Conservation (phyloP, 139 green algal species). For the Chlamydomonas sp. region DNA sequence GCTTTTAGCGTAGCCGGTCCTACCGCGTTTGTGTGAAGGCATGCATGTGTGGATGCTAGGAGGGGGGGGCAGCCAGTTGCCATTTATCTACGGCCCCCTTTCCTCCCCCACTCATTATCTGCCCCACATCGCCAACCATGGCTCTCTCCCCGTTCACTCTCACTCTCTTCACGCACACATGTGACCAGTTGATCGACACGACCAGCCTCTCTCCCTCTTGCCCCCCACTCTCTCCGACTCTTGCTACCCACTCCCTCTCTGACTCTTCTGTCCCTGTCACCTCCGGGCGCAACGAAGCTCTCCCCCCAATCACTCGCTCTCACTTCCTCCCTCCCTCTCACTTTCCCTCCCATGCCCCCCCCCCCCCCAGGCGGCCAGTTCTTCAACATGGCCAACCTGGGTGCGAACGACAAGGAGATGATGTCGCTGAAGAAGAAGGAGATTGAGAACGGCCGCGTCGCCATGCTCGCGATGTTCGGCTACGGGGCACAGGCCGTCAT, state of each 20-base stretch:
- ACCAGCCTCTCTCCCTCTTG: too few species aligned
- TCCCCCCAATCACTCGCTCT: too few species aligned
- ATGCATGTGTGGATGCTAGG: too few species aligned
- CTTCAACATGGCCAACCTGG: slow-evolving; percentile 94
- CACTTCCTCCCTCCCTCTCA: neutral
- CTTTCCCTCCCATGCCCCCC: neutral
- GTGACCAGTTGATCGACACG: too few species aligned
- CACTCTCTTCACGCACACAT: too few species aligned
- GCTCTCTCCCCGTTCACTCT: neutral
- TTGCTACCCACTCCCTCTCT: too few species aligned
- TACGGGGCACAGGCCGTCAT: slow-evolving; percentile 62
- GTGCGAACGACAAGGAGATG: slow-evolving; percentile 65
- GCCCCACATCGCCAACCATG: neutral
- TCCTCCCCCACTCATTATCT: neutral
- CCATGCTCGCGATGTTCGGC: slow-evolving; percentile 67
- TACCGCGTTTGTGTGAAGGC: neutral
- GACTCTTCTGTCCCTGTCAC: too few species aligned
- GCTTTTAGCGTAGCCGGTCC: neutral
- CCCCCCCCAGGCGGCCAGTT: slow-evolving; percentile 66
- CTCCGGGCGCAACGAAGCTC: too few species aligned
- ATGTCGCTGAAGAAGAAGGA: slow-evolving; percentile 89
- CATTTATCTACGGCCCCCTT: too few species aligned
- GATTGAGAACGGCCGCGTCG: slow-evolving; percentile 91
- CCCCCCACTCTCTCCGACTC: too few species aligned
- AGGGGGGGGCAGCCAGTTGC: too few species aligned